Base-by-base conservation (phyloP, 2,329 filamentous ascomycete species). In the Pseudocercospora eumusae region DNA sequence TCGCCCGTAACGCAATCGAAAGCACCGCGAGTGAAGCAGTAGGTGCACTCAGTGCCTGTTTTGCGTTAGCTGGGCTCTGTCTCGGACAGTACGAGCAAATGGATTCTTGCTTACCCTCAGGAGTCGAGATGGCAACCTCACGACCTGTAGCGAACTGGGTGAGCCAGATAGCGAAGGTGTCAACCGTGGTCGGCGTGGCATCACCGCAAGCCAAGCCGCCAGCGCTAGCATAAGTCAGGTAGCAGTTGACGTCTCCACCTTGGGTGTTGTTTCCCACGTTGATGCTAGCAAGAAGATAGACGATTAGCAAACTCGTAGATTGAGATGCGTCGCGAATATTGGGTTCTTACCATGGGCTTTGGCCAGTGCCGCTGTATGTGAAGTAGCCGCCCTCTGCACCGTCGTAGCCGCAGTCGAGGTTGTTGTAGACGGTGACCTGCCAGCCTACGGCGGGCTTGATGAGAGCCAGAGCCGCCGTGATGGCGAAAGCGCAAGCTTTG, bases 11-110 rank as follows among this genome's bases (percentile, higher is more conserved):
- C 27, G 52, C 52, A 54, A 2, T 15, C 11, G 31, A 36, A 54
- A 28, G 52, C 52, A 27, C 28, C 52, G 10, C 28, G 28, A 33
- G 52, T 54, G 52, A 23, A 54, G 52, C 52, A 54, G 52, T 40
- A 33, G 28, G 27, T 33, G n/a, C 31, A 40, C 52, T 54, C 28
- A n/a, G 31, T 54, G 52, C 25, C 47, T 52, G 8, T 52, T 7
- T 10, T 15, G 9, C 4, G 25, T 52, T 9, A 52, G 47, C 47
- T 25, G 23, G 21, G 15, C 15, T n/a, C 25, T 2, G 4, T 18
- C 36, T 40, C 15, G 15, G 33, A n/a, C 15, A 0, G 15, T 7
- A 23, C 11, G 8, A 13, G 40, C n/a, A 15, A 4, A 1, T 18
- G 4, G 28, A 10, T 3, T 11, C 13, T 40, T 9, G 21, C 52